Evolutionary conservation across 495 filamentous ascomycete genomes (phyloP).

Genomic region (Neurospora africana): DNA sequence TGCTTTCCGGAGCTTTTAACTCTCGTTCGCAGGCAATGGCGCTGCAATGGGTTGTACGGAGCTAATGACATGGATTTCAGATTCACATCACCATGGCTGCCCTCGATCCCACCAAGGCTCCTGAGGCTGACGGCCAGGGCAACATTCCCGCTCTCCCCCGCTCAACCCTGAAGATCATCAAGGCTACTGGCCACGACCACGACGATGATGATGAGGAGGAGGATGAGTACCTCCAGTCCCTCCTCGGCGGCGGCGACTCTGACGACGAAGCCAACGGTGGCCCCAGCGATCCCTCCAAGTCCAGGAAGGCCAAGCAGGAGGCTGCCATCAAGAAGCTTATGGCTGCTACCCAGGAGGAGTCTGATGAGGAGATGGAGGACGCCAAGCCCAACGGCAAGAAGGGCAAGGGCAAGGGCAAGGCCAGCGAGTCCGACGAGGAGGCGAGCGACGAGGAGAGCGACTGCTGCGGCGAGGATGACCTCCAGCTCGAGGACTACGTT

Average conservation of each 20-base stretch:
- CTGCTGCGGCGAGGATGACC: constrained; percentile 43
- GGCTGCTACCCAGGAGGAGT: constrained; percentile 48
- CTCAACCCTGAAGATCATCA: constrained; percentile 84
- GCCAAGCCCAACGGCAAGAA: constrained; percentile 45
- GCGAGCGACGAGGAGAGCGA: constrained; percentile 41
- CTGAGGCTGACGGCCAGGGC: constrained; percentile 52
- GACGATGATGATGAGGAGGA: constrained; percentile 54
- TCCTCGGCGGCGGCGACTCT: constrained; percentile 48
- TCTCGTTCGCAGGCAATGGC: background rate
- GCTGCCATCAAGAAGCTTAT: constrained; percentile 64
- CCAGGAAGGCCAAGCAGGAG: constrained; percentile 66
- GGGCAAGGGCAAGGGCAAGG: constrained; percentile 65
- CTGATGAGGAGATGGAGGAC: constrained; percentile 48
- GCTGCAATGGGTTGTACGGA: background rate
- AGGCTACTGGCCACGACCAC: constrained; percentile 44
- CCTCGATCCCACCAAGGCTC: constrained; percentile 74
- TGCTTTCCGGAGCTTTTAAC: background rate
- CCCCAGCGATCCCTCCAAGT: constrained; percentile 80
- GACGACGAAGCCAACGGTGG: constrained; percentile 72
- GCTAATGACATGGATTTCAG: constrained; percentile 33
- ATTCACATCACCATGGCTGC: constrained; percentile 98
- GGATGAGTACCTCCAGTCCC: constrained; percentile 36
- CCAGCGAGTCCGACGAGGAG: constrained; percentile 53
- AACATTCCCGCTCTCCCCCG: constrained; percentile 53
- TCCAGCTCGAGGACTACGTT: constrained; percentile 75